Evolutionary conservation across 345 rosid genomes (phyloP).

Genomic region (Sonneratia alba): DNA sequence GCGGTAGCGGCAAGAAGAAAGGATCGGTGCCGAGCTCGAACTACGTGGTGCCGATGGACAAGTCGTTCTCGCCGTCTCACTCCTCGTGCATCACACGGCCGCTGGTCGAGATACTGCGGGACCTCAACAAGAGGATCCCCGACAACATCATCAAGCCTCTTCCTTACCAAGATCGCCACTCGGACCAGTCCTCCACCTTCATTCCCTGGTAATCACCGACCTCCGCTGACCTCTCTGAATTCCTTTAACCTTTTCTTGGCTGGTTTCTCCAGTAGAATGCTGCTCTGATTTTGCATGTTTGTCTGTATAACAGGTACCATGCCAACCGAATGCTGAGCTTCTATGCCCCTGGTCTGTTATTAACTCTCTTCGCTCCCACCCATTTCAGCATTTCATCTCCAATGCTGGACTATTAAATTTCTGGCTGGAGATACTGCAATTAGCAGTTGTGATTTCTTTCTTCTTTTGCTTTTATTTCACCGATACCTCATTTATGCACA

Average conservation of each 20-base stretch:
- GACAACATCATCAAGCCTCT: constrained; percentile 60
- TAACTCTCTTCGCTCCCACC: constrained; percentile 6
- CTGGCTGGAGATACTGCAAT: neutral
- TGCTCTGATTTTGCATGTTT: neutral
- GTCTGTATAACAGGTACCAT: constrained; percentile 50
- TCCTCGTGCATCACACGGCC: constrained; percentile 82
- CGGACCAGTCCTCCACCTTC: constrained; percentile 27
- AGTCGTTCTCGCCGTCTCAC: constrained; percentile 44
- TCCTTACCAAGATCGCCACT: constrained; percentile 12
- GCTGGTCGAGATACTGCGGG: constrained; percentile 87
- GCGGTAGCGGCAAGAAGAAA: constrained; percentile 32
- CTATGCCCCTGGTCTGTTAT: constrained; percentile 78
- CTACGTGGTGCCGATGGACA: constrained; percentile 90
- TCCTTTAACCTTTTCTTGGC: neutral
- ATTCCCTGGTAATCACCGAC: constrained; percentile 56
- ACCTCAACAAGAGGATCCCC: constrained; percentile 90
- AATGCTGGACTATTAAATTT: neutral
- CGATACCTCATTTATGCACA: neutral
- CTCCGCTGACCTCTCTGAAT: neutral
- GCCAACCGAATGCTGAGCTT: constrained; percentile 98
- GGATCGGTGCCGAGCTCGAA: constrained; percentile 64
- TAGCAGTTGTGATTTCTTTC: neutral
- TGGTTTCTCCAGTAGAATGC: constrained; percentile 3
- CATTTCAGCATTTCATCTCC: neutral
- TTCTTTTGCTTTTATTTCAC: neutral